Conservation (phyloP, 306 rosid species). For the Cucurbita maxima region DNA sequence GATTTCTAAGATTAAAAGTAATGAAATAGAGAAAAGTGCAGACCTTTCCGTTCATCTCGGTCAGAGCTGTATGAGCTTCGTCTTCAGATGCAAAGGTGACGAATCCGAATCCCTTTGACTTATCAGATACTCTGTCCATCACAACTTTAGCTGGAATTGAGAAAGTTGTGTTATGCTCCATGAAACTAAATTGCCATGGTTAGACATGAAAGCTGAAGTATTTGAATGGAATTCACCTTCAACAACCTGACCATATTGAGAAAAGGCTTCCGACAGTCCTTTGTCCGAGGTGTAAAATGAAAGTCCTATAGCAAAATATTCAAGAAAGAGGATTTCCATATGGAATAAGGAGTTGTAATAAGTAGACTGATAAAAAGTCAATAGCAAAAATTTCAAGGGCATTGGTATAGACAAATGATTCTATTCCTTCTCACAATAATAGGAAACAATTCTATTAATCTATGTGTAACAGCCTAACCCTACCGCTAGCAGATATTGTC, state of each 20-base stretch:
- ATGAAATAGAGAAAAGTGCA: background rate
- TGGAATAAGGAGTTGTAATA: background rate
- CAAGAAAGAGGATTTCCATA: background rate
- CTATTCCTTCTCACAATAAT: background rate
- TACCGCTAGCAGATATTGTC: no score
- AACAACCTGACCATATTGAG: conserved; percentile 65
- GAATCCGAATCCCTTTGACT: conserved; percentile 85
- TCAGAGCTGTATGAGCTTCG: conserved; percentile 61
- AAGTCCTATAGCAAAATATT: conserved; percentile 35
- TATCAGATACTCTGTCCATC: conserved; percentile 51
- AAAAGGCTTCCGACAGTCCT: conserved; percentile 64
- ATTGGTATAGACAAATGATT: background rate
- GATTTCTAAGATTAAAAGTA: background rate
- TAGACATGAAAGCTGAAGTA: background rate
- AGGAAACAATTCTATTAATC: background rate
- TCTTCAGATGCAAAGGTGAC: conserved; percentile 74
- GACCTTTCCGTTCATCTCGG: conserved; percentile 81
- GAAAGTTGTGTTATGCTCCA: conserved; percentile 9
- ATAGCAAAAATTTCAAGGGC: background rate
- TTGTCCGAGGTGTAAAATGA: conserved; percentile 55
- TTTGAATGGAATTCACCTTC: conserved; percentile 36
- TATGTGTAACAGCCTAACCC: no score
- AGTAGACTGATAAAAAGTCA: background rate
- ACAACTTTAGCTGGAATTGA: conserved; percentile 57
- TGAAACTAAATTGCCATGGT: background rate